These are phyloP conservation scores for Monilinia aucupariae DNA, from an alignment of 2,329 filamentous ascomycete species.

Conservation along the genomic window DNA sequence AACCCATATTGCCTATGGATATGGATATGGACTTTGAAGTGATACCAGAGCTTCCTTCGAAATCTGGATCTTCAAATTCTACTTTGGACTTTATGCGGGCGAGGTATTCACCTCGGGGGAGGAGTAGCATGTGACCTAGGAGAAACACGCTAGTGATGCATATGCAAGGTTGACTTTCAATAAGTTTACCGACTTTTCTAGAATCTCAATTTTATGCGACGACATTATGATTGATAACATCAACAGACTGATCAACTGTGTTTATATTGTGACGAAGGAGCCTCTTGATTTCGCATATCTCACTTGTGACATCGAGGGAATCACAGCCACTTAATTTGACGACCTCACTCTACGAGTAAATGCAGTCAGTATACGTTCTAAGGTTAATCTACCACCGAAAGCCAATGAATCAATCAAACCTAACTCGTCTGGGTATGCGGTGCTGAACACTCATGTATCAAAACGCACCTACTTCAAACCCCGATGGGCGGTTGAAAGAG, in stretches of 20 bases:
- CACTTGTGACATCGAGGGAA: background rate
- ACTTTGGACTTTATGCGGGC: background rate
- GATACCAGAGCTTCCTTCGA: too few species aligned
- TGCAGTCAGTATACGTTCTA: too few species aligned
- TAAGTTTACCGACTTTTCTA: constrained; percentile 1
- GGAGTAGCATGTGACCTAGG: background rate
- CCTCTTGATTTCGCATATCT: background rate
- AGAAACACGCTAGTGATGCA: background rate
- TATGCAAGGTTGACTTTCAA: constrained; percentile 1
- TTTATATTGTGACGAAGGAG: background rate
- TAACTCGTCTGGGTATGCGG: background rate
- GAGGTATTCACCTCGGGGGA: background rate
- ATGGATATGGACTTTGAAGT: background rate
- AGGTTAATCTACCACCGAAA: too few species aligned
- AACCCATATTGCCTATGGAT: background rate
- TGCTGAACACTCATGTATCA: background rate
- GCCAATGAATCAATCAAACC: background rate
- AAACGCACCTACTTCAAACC: background rate
- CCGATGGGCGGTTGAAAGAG: background rate
- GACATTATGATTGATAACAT: background rate
- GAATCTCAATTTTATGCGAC: background rate
- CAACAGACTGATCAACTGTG: background rate
- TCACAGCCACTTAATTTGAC: background rate
- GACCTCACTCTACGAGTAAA: too few species aligned
- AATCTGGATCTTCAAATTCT: too few species aligned